phyloP scores from a whole-genome alignment of 1,284 basidiomycete species.

The Cryptococcus neoformans region DNA sequence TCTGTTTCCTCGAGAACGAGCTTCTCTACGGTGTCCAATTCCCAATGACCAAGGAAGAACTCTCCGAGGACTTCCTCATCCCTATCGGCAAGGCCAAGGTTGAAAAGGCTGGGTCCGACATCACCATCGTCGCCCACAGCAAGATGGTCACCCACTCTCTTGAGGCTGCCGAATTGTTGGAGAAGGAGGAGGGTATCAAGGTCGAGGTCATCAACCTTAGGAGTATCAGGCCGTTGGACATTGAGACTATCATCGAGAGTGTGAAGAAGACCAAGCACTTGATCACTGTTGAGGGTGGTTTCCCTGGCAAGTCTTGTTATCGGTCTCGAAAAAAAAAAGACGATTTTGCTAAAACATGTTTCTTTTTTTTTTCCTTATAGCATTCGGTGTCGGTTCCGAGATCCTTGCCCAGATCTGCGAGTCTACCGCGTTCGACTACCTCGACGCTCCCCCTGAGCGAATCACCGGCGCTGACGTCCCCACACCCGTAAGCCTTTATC shows the following conservation, averaged over 20 bases:
- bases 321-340: too few species aligned
- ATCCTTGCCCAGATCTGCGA: conserved; percentile 96
- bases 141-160: conserved; percentile 91
- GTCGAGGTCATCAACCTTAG: conserved; percentile 95
- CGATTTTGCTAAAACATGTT: too few species aligned
- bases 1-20: conserved; percentile 99
- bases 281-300: conserved; percentile 95
- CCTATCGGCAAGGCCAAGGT: conserved; percentile 98
- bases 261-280: conserved; percentile 99
- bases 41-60: conserved; percentile 90
- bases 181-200: conserved; percentile 90
- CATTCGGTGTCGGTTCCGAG: conserved; percentile 96
- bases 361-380: conserved; percentile 35
- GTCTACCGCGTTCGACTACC: conserved; percentile 93
- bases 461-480: conserved; percentile 95
- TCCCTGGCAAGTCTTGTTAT: conserved; percentile 59
- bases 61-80: conserved; percentile 89
- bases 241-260: conserved; percentile 90
- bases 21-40: conserved; percentile 97
- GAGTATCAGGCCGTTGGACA: conserved; percentile 80
- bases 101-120: conserved; percentile 85
- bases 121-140: conserved; percentile 96
- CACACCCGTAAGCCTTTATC: conserved; percentile 71
- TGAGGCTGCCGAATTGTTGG: conserved; percentile 87
- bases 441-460: conserved; percentile 96